Evolutionary conservation across 805 yeast genomes (phyloP).

Genomic region (Trichomonascus vanleenenianus): DNA sequence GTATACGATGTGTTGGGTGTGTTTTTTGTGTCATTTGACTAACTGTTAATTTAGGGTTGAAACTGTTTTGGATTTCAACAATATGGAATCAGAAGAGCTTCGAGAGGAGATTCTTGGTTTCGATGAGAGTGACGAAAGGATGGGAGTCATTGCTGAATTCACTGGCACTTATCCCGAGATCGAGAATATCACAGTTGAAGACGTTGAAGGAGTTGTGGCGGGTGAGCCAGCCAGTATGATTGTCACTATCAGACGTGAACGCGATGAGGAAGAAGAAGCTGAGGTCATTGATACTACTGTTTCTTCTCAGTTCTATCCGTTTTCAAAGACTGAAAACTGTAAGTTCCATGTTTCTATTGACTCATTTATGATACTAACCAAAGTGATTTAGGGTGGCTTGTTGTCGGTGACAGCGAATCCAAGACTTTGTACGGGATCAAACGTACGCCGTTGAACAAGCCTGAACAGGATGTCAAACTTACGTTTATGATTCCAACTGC

Average conservation of each 20-base stretch:
- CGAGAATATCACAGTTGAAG: slow-evolving; percentile 41
- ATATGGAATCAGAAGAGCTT: slow-evolving; percentile 58
- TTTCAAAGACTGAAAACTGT: slow-evolving; percentile 48
- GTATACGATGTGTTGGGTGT: slow-evolving; percentile 2
- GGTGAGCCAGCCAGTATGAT: slow-evolving; percentile 42
- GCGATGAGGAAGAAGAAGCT: slow-evolving; percentile 72
- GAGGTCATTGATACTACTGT: slow-evolving; percentile 49
- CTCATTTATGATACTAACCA: slow-evolving; percentile 18
- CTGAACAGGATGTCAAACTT: slow-evolving; percentile 44
- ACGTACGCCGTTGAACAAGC: slow-evolving; percentile 47
- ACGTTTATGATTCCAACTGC: slow-evolving; percentile 49
- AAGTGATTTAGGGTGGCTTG: slow-evolving; percentile 63
- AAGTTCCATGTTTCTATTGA: slow-evolving; percentile 6
- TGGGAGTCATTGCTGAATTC: slow-evolving; percentile 71
- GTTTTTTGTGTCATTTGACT: neutral
- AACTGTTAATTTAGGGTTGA: slow-evolving; percentile 38
- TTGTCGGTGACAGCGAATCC: slow-evolving; percentile 58
- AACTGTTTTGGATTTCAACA: slow-evolving; percentile 72
- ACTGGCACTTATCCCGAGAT: slow-evolving; percentile 86
- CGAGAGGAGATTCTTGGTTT: slow-evolving; percentile 53
- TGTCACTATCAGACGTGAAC: slow-evolving; percentile 31
- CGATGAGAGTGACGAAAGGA: slow-evolving; percentile 32
- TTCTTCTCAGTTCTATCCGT: slow-evolving; percentile 52
- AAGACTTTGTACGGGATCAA: slow-evolving; percentile 67
- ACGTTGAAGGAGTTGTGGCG: slow-evolving; percentile 36